A percentile compares a stretch with the other conserved stretches of the same genome.
Evolutionary conservation across 2,329 filamentous ascomycete genomes (phyloP).

Genomic region (Talaromyces sp.): DNA sequence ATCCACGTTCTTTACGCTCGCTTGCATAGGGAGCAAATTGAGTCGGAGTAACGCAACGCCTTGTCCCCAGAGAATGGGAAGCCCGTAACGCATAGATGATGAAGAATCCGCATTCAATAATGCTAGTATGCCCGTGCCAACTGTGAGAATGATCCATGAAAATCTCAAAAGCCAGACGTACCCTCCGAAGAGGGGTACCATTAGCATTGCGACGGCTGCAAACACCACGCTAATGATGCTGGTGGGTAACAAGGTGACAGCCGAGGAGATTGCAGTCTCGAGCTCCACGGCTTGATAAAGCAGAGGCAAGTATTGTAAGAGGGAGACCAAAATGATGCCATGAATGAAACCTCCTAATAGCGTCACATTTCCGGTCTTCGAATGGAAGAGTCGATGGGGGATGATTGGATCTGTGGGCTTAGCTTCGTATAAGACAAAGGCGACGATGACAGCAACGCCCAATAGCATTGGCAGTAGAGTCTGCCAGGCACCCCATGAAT

Average conservation of each 20-base stretch:
- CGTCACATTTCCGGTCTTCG: conserved; percentile 35
- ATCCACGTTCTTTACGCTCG: conserved; percentile 3
- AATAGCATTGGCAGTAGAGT: conserved; percentile 29
- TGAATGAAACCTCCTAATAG: conserved; percentile 39
- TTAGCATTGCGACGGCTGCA: conserved; percentile 6
- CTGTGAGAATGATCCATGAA: conserved; percentile 1
- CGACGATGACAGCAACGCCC: conserved; percentile 24
- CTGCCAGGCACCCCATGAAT: conserved; percentile 30
- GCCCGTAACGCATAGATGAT: background rate
- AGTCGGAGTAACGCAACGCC: conserved; percentile 6
- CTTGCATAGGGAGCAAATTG: background rate
- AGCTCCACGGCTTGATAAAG: conserved; percentile 44
- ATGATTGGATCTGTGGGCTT: conserved; percentile 33
- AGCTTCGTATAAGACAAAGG: conserved; percentile 23
- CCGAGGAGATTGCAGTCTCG: conserved; percentile 16
- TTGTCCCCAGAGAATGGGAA: conserved; percentile 5
- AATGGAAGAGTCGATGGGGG: conserved; percentile 44
- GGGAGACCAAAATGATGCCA: conserved; percentile 35
- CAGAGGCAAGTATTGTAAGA: conserved; percentile 42
- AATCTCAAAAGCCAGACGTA: conserved; percentile 3
- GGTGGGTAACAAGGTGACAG: conserved; percentile 6
- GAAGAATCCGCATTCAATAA: background rate
- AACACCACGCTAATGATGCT: conserved; percentile 7
- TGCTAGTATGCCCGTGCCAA: conserved; percentile 5
- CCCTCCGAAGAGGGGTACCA: conserved; percentile 6